Evolutionary conservation across 2,329 filamentous ascomycete species (phyloP), one percentile per base, ranked within the genome.

Genomic region (Nigrospora osmanthi): DNA sequence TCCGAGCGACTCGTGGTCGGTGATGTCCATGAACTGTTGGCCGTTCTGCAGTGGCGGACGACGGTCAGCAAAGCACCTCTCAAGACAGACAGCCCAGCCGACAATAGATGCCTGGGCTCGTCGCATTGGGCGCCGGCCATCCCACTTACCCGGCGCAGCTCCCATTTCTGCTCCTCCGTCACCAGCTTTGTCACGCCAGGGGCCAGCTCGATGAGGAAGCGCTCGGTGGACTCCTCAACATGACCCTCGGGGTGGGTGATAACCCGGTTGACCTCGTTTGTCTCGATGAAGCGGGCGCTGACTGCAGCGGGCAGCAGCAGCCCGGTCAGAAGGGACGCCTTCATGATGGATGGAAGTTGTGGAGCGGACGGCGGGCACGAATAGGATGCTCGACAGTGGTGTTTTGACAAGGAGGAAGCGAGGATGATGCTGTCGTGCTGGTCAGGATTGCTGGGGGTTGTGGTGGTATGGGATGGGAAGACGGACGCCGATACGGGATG

Each of bases 111-210:
- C 5, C 23, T 7, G n/a, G n/a, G n/a, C 23, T 28, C 23, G 23
- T 10, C 23, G 23, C 23, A 7, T 7, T 7, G 5, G 23, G 23
- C 23, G 23, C 9, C 5, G 9, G 19, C 28, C 19, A 36, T 15
- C 31, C n/a, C 12, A 68, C 80, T 47, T 76, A 94, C 89, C 54
- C 89, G 76, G 59, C 86, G 83, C 52, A 97, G 70, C 64, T 84
- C 82, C 89, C 91, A 96, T 68, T 97, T 98, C 70, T 96, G 83
- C 33, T 95, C 87, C 58, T 97, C 91, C 0, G 88, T 94, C 31
- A 96, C 84, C 86, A 87, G 93, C 73, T 77, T 72, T 19, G 83
- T 90, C 61, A 91, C 76, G 45, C 87, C 89, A 4, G 89, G 89
- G n/a, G 80, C 77, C 23, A 93, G 74, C 70, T 97, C 90, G 51